Evolutionary conservation across 2,329 filamentous ascomycete species (phyloP), one percentile per base, ranked within the genome.

Genomic region (Penicillium palitans): DNA sequence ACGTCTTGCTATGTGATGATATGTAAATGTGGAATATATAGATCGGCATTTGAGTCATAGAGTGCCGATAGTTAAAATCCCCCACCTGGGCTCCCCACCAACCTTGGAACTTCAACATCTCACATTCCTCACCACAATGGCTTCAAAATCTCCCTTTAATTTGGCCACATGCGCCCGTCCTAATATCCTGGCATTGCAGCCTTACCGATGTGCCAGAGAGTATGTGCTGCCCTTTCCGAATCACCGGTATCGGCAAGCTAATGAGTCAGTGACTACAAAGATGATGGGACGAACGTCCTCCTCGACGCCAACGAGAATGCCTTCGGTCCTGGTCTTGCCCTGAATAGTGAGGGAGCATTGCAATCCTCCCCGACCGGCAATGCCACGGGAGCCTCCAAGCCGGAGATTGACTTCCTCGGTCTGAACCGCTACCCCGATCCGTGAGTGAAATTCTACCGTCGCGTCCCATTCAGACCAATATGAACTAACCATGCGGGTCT

Each of bases 301-400:
- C 89, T 99, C 65, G 95, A 99, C 74, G 95, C 95, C 68, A 99
- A 99, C 71, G 95, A 99, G 79, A 99, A 99, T 72, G 92, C 95
- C 59, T 97, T 89, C 70, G 95, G 95, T 0, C 93, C 95, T 0
- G 89, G 90, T 2, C 79, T 97, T 49, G 79, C 82, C 2, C 67
- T 87, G 49, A 76, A 76, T 31, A 68, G 72, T 1, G 71, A 82
- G 41, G 79, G 80, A 12, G 79, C 81, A 50, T 76, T 84, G 12
- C 73, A 80, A 52, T 74, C 80, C 48, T 72, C 78, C 2, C 64
- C 64, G 42, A 78, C 78, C 62, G 76, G 77, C 58, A 67, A 73
- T 35, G 69, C 77, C 55, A 62, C 70, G 50, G 70, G 73, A n/a
- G 69, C 72, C 35, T 73, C 75, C 4, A 80, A 81, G 29, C 80